Percentiles rank a stretch among this genome's conserved stretches.
phyloP scores from a whole-genome alignment of 2,329 filamentous ascomycete genomes.

The Cordyceps sp. region DNA sequence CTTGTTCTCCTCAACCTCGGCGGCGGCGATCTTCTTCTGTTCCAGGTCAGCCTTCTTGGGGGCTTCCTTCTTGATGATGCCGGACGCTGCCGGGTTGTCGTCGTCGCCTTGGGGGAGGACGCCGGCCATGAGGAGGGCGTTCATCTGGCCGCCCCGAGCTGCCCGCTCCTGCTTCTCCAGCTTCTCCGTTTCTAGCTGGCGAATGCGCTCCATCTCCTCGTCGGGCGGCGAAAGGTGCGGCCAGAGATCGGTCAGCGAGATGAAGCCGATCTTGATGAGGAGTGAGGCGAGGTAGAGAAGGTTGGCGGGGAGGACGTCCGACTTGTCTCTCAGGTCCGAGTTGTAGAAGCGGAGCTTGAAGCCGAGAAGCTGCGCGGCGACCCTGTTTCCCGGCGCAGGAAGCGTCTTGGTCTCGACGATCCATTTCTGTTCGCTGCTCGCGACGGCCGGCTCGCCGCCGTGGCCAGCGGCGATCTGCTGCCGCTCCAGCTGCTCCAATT shows the following conservation, averaged over 20 bases:
- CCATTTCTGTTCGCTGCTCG: constrained; percentile 51
- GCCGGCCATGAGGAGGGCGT: constrained; percentile 76
- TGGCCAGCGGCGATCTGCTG: constrained; percentile 19
- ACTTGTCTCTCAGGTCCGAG: constrained; percentile 55
- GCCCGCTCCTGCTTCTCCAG: constrained; percentile 62
- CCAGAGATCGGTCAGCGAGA: constrained; percentile 81
- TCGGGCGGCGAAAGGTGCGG: constrained; percentile 81
- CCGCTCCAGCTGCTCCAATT: constrained; percentile 31
- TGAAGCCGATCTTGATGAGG: constrained; percentile 92
- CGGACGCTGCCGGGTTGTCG: constrained; percentile 40
- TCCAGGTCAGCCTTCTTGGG: constrained; percentile 33
- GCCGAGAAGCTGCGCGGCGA: constrained; percentile 84
- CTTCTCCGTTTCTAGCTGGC: constrained; percentile 53
- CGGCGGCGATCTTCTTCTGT: constrained; percentile 24
- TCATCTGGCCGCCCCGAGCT: constrained; percentile 54
- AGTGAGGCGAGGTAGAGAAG: constrained; percentile 82
- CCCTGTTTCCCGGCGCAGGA: constrained; percentile 72
- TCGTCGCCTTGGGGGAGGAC: constrained; percentile 54
- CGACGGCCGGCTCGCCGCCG: constrained; percentile 26
- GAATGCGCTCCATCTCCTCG: constrained; percentile 62
- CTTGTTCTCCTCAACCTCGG: constrained; percentile 28
- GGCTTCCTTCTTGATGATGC: constrained; percentile 30
- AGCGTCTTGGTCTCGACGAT: constrained; percentile 65
- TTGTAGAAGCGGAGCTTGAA: constrained; percentile 97
- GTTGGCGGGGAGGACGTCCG: constrained; percentile 75